Conservation (phyloP, 2,329 filamentous ascomycete genomes). For the Boeremia lycopersici region DNA sequence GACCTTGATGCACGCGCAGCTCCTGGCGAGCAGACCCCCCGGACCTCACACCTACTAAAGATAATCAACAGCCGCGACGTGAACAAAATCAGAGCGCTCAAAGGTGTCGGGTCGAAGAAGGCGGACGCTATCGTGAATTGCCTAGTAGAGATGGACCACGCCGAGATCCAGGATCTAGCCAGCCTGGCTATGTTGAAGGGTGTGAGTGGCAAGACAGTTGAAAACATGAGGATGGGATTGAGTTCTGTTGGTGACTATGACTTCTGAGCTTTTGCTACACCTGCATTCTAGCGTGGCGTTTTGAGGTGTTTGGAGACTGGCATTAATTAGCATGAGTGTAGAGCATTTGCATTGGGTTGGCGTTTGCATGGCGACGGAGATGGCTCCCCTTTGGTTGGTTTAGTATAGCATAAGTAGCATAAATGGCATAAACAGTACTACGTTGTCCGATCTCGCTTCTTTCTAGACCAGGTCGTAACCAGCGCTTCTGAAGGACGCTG, state of each 20-base stretch:
- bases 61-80: slow-evolving; percentile 77
- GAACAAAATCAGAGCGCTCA: slow-evolving; percentile 67
- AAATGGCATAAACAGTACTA: neutral
- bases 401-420: neutral
- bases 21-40: slow-evolving; percentile 54
- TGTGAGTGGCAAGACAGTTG: slow-evolving; percentile 57
- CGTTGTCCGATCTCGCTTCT: neutral
- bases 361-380: slow-evolving; percentile 3
- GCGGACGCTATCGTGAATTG: slow-evolving; percentile 61
- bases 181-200: slow-evolving; percentile 55
- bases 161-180: slow-evolving; percentile 49
- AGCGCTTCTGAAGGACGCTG: too few relatives aligned
- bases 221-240: slow-evolving; percentile 56
- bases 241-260: slow-evolving; percentile 25
- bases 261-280: slow-evolving; percentile 27
- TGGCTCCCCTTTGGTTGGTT: neutral
- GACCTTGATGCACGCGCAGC: slow-evolving; percentile 17
- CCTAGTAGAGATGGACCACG: slow-evolving; percentile 55
- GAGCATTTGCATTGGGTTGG: slow-evolving; percentile 8
- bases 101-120: slow-evolving; percentile 75
- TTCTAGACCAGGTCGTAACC: too few relatives aligned
- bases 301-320: slow-evolving; percentile 1
- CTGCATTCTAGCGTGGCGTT: slow-evolving; percentile 31
- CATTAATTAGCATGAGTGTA: neutral
- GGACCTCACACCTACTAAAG: slow-evolving; percentile 66